phyloP scores from a whole-genome alignment of 495 filamentous ascomycete species.

The Pseudevernia furfuracea region DNA sequence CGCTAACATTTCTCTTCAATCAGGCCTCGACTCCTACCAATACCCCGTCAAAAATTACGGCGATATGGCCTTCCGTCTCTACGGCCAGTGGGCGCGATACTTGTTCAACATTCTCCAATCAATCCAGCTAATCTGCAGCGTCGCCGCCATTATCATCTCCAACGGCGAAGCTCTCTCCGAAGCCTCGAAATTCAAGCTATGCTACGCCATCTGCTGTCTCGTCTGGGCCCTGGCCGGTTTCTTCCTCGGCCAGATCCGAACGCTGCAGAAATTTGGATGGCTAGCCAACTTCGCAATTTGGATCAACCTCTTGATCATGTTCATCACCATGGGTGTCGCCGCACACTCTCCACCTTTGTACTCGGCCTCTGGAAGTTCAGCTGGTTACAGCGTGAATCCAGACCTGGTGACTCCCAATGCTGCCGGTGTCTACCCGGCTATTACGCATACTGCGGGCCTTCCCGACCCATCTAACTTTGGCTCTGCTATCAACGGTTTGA shows the following conservation, averaged over 20 bases:
- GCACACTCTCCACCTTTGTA: constrained; percentile 44
- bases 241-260: constrained; percentile 40
- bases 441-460: constrained; percentile 15
- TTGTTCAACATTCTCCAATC: constrained; percentile 49
- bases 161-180: constrained; percentile 52
- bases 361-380: constrained; percentile 29
- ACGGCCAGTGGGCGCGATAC: constrained; percentile 47
- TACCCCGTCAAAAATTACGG: constrained; percentile 51
- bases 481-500: constrained; percentile 44
- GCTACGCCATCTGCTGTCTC: constrained; percentile 35
- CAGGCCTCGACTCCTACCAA: constrained; percentile 31
- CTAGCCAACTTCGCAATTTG: constrained; percentile 52
- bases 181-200: constrained; percentile 40
- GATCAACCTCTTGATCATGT: constrained; percentile 48
- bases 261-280: constrained; percentile 50
- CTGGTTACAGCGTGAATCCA: constrained; percentile 25
- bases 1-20: neutral
- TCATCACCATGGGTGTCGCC: constrained; percentile 36
- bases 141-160: constrained; percentile 47
- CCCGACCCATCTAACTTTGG: constrained; percentile 18
- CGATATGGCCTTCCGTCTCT: constrained; percentile 51
- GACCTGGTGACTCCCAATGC: constrained; percentile 14
- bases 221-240: constrained; percentile 36
- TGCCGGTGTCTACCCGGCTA: constrained; percentile 6
- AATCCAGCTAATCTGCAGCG: constrained; percentile 44